Evolutionary conservation across 2,329 filamentous ascomycete species (phyloP).

Genomic region (Neophaeococcomyces mojaviensis): DNA sequence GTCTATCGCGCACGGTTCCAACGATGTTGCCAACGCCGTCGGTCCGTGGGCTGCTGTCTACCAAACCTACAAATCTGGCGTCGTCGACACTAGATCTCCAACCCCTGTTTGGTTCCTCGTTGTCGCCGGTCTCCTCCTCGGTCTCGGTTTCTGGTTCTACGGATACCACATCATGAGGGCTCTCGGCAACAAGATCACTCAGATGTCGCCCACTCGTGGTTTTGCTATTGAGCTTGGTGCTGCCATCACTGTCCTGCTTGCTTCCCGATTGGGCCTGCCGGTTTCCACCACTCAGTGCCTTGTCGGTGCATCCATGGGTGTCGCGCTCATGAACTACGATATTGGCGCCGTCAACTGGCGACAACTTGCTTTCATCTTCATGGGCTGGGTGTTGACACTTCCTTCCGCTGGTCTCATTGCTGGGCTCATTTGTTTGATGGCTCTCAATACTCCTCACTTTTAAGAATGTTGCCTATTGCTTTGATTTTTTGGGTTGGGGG

Average conservation of each 20-base stretch:
- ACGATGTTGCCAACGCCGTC: slow-evolving; percentile 38
- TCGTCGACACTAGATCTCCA: slow-evolving; percentile 25
- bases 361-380: slow-evolving; percentile 36
- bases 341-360: slow-evolving; percentile 38
- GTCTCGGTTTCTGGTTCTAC: slow-evolving; percentile 36
- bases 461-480: slow-evolving; percentile 14
- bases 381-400: slow-evolving; percentile 39
- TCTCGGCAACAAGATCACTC: slow-evolving; percentile 37
- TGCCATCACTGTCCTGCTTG: slow-evolving; percentile 33
- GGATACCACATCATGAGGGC: slow-evolving; percentile 31
- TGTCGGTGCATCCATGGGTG: slow-evolving; percentile 30
- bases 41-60: slow-evolving; percentile 36
- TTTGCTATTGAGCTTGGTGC: slow-evolving; percentile 35
- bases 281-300: slow-evolving; percentile 34
- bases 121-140: slow-evolving; percentile 31
- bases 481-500: neutral
- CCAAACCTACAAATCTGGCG: slow-evolving; percentile 29
- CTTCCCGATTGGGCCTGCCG: slow-evolving; percentile 28
- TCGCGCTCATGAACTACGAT: slow-evolving; percentile 32
- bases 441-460: slow-evolving; percentile 36
- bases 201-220: slow-evolving; percentile 32
- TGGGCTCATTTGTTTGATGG: slow-evolving; percentile 35
- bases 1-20: slow-evolving; percentile 40
- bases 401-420: slow-evolving; percentile 35
- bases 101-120: slow-evolving; percentile 36